Base-by-base conservation (phyloP, 106 monocot species). In the Dioscorea zingiberensis region DNA sequence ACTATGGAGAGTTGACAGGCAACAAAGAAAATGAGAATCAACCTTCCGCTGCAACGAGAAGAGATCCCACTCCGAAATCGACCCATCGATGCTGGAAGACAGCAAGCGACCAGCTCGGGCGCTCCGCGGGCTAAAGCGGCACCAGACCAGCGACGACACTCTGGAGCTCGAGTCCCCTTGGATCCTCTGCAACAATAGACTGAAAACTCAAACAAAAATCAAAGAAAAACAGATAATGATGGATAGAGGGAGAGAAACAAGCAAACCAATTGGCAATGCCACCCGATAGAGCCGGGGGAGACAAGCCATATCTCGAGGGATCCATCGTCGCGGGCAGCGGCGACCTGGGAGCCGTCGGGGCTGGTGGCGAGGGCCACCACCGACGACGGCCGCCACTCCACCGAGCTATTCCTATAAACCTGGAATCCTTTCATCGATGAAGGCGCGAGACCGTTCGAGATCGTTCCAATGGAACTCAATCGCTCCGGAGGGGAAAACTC, bases 21-120 rank as follows among this genome's bases (percentile, higher is more conserved):
- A 38, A 6, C 38, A 10, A 38, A 38, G 10, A 38, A 38, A 38
- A 38, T 38, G 3, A 38, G 6, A 53, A 24, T 15, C 27, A 71
- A 97, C 95, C 87, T 95, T 85, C 55, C 85, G 80, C 62, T 76
- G 71, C 67, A 97, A 69, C 22, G 81, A 81, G 67, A 80, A 86
- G n/a, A 91, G 71, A 71, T 91, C 91, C 91, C 97, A 92, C 61
- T 97, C 88, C 2, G 91, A 83, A 17, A 95, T 58, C 16, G 97
- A 81, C n/a, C 97, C 97, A 72, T 92, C 97, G 1, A 97, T 76
- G 62, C 86, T 88, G 21, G 97, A 97, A 6, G 97, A 97, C 24
- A 92, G 55, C 74, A 97, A 64, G 11, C 81, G 83, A 1, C 81
- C 78, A 3, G 64, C 58, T 17, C 65, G 68, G 9, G 30, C 69